Percentiles rank a stretch among this genome's conserved stretches.
phyloP scores from a whole-genome alignment of 305 asterid genomes.

The Solanum hybrid region DNA sequence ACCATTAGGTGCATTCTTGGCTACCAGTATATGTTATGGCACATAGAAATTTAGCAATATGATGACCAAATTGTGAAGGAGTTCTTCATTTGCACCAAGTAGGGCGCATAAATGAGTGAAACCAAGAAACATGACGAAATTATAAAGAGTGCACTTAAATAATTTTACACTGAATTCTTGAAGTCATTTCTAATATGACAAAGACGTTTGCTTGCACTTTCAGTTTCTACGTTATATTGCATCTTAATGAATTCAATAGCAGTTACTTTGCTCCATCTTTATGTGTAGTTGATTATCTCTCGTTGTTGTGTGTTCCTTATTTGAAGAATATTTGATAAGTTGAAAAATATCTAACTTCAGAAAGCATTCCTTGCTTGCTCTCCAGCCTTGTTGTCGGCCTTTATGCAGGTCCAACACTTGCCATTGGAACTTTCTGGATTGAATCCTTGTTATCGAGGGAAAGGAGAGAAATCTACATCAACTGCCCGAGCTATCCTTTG shows the following conservation, averaged over 20 bases:
- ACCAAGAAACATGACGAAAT: not conserved
- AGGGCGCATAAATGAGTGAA: not conserved
- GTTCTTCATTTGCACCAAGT: not conserved
- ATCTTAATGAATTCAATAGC: not conserved
- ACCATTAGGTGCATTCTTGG: not conserved
- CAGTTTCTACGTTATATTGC: not conserved
- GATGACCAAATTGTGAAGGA: not conserved
- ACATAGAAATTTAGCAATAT: not conserved
- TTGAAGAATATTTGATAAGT: not conserved
- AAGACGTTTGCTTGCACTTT: not conserved
- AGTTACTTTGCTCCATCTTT: not conserved
- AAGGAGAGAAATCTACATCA: not conserved
- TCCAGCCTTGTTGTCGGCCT: not conserved
- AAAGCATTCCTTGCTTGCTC: not conserved
- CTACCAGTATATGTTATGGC: not conserved
- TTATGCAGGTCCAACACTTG: not conserved
- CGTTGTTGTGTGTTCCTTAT: not conserved
- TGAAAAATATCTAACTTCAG: not conserved
- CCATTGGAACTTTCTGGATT: not conserved
- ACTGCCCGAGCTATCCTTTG: not conserved
- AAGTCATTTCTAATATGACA: not conserved
- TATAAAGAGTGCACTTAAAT: not conserved
- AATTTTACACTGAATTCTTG: not conserved
- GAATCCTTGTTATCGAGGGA: not conserved
- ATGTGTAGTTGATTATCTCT: not conserved